Evolutionary conservation across 2,329 filamentous ascomycete genomes (phyloP).

Genomic region (Neonectria punicea): DNA sequence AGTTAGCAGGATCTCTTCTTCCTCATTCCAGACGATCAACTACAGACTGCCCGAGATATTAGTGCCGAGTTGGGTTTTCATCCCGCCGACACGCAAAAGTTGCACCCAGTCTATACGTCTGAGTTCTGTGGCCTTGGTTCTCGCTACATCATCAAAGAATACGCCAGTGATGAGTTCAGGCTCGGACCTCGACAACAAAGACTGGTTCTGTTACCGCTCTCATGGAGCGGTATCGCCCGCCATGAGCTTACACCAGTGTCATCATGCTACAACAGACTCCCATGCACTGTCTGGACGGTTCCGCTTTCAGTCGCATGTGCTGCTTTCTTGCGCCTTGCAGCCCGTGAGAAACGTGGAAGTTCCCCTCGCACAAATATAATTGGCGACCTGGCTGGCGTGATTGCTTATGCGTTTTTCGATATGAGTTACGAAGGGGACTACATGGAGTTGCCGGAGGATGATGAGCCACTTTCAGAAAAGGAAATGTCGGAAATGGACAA

Average conservation of each 20-base stretch:
- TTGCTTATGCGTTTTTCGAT: conserved; percentile 9
- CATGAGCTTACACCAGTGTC: not conserved
- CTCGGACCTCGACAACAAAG: too few relatives aligned
- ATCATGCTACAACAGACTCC: not conserved
- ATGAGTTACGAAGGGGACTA: conserved; percentile 17
- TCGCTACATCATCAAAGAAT: too few relatives aligned
- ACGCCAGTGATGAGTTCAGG: too few relatives aligned
- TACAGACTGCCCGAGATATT: too few relatives aligned
- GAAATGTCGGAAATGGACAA: conserved; percentile 3
- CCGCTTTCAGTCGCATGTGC: conserved; percentile 3
- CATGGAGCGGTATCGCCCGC: conserved; percentile 4
- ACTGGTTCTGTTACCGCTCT: too few relatives aligned
- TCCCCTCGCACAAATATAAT: not conserved
- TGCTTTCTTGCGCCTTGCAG: conserved; percentile 10
- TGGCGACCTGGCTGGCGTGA: not conserved
- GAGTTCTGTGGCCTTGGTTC: too few relatives aligned
- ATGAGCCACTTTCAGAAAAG: conserved; percentile 10
- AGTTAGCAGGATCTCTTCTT: too few relatives aligned
- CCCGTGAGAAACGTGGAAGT: not conserved
- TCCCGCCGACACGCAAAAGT: too few relatives aligned
- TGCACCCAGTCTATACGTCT: too few relatives aligned
- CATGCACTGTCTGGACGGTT: conserved; percentile 7
- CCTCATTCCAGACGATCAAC: too few relatives aligned
- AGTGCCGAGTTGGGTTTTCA: too few relatives aligned
- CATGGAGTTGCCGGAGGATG: not conserved